Evolutionary conservation across 2,329 filamentous ascomycete genomes (phyloP).

Genomic region (Basipetospora sp.): DNA sequence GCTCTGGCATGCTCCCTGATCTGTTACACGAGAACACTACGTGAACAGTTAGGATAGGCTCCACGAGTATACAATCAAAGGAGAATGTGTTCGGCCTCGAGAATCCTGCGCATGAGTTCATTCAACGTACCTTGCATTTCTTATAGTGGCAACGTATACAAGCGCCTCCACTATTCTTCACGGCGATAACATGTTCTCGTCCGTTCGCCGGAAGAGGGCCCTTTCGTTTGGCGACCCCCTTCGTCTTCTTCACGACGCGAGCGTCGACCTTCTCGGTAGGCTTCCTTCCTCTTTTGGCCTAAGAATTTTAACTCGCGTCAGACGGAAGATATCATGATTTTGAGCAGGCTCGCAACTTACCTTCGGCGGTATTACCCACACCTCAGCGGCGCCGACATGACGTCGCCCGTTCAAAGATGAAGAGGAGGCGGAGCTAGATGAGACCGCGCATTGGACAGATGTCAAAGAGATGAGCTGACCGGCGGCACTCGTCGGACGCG

Average conservation of each 20-base stretch:
- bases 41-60: too few relatives aligned
- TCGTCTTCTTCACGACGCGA: not conserved
- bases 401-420: too few relatives aligned
- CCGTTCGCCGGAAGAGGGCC: not conserved
- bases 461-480: not conserved
- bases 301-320: not conserved
- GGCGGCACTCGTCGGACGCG: not conserved
- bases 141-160: constrained; percentile 4
- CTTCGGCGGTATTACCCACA: not conserved
- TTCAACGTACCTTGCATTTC: constrained; percentile 3
- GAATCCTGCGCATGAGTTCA: too few relatives aligned
- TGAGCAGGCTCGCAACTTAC: not conserved
- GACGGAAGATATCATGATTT: not conserved
- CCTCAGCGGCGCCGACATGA: not conserved
- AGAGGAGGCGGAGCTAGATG: not conserved
- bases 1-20: too few relatives aligned
- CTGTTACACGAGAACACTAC: too few relatives aligned
- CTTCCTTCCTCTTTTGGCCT: not conserved
- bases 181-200: not conserved
- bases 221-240: not conserved
- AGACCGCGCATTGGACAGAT: not conserved
- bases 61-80: too few relatives aligned
- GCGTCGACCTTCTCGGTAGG: not conserved
- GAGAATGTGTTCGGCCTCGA: too few relatives aligned
- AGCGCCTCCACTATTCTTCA: not conserved